Base-by-base conservation (phyloP, 1,284 basidiomycete genomes). In the Rhizoctonia solani region DNA sequence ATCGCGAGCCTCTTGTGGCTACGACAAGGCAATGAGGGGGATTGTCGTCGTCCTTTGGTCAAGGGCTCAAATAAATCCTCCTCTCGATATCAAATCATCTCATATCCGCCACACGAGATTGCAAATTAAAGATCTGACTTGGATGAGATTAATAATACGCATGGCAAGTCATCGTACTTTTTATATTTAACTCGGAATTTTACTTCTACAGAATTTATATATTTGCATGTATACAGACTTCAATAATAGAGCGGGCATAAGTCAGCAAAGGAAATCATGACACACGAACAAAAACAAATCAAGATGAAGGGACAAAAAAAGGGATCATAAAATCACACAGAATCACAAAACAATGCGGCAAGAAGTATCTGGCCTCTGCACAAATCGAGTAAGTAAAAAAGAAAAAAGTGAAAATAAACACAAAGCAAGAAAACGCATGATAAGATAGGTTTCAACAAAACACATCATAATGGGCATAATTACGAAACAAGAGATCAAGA, bases 1-100 rank as follows among this genome's bases (percentile, higher is more conserved):
- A 90, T 90, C 34, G 66, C 72, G 69, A 16, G 37, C 37, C n/a
- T n/a, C n/a, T n/a, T 39, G 37, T 39, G 37, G 37, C 37, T n/a
- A n/a, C n/a, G n/a, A n/a, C n/a, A n/a, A n/a, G 16, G 37, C 37
- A 39, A 39, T 16, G 9, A 54, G 42, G 37, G 29, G 34, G 63
- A 41, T 49, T n/a, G 52, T 68, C 19, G 66, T 50, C 25, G 44
- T 61, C 25, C 1, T 47, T 63, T 49, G 58, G 58, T 63, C 58
- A 63, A 63, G 58, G 58, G 58, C 58, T 52, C 49, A 19, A 52
- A 19, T 29, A 47, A 63, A 63, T 63, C 42, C 30, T 47, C 49
- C 46, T 39, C 58, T 27, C 23, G 30, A 55, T 27, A 63, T 63
- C 58, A 52, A 63, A 50, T 63, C 46, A 37, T 27, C 58, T 63